Evolutionary conservation across 345 rosid species (phyloP), one percentile per base, ranked within the genome.

Genomic region (Citrus maxima): DNA sequence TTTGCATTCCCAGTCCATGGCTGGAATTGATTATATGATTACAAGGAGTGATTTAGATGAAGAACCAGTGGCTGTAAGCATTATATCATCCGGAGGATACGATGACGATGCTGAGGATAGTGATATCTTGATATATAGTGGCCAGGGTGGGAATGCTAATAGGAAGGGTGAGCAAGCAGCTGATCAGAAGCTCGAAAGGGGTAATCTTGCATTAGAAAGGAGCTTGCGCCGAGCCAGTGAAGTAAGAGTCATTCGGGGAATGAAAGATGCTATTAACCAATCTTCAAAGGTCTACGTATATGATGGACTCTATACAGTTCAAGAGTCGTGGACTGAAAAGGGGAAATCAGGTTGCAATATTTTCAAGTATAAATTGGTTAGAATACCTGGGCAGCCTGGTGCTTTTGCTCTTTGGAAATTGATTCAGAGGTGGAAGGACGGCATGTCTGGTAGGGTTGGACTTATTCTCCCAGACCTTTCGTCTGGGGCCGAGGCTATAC

Each of bases 141-240:
- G 99, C 62, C 95, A 91, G 9, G 99, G 99, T 25, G 98, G 99
- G 61, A 75, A 75, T 63, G 89, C 84, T 56, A 88, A 87, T 81
- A 81, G 66, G 78, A 84, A 82, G 75, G 90, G 88, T 78, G 89
- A 87, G 79, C 89, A 87, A 77, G 80, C 90, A 6, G 83, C 89
- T 32, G 92, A 94, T 85, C 98, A 96, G 87, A 90, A 96, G 84
- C 88, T 96, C 4, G 97, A 89, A 80, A 87, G 98, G 81, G 98
- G 99, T 67, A 96, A 96, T 85, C 94, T 96, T 78, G 99, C 98
- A 9, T 79, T 96, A 82, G 98, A 94, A 86, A 91, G 87, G 81
- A 94, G 98, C 76, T 85, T 90, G 89, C 93, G 80, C 61, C 88
- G 89, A 60, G 85, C 75, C 38, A 93, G 84, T 72, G 84, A 88